Evolutionary conservation across 805 yeast genomes (phyloP).

Genomic region (Candida argentea): DNA sequence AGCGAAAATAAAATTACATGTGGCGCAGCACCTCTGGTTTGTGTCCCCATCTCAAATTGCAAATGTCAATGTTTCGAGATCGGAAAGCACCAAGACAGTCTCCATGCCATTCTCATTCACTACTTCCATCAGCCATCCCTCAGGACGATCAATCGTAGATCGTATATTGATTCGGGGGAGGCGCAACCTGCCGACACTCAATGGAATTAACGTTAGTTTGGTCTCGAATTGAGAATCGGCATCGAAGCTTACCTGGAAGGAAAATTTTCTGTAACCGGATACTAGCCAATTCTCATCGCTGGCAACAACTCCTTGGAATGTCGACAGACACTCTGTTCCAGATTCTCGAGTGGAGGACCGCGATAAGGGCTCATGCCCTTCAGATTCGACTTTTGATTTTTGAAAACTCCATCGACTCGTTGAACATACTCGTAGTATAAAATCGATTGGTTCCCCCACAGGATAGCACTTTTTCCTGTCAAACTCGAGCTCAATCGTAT

Average conservation of each 20-base stretch:
- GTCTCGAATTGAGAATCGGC: slow-evolving; percentile 8
- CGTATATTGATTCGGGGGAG: slow-evolving; percentile 50
- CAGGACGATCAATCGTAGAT: slow-evolving; percentile 11
- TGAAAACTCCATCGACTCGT: slow-evolving; percentile 2
- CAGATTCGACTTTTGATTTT: too few species aligned
- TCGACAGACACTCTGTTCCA: slow-evolving; percentile 5
- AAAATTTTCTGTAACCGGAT: slow-evolving; percentile 56
- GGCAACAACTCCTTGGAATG: slow-evolving; percentile 37
- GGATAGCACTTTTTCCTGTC: slow-evolving; percentile 33
- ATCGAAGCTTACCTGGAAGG: slow-evolving; percentile 26
- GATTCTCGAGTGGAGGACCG: neutral
- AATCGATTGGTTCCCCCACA: slow-evolving; percentile 56
- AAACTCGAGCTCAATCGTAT: slow-evolving; percentile 40
- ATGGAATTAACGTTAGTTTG: slow-evolving; percentile 53
- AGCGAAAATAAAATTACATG: too few species aligned
- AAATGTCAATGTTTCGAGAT: slow-evolving; percentile 50
- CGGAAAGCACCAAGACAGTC: slow-evolving; percentile 62
- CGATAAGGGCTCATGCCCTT: too few species aligned
- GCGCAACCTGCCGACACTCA: slow-evolving; percentile 61
- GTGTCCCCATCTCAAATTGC: slow-evolving; percentile 46
- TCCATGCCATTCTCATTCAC: slow-evolving; percentile 63
- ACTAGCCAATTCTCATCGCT: slow-evolving; percentile 71
- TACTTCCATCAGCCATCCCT: slow-evolving; percentile 40
- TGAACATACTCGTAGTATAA: slow-evolving; percentile 12
- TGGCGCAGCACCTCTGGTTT: too few species aligned